Percentiles rank a stretch among this genome's conserved stretches.
phyloP scores from a whole-genome alignment of 805 yeast species.

The Phaffomyces opuntiae region DNA sequence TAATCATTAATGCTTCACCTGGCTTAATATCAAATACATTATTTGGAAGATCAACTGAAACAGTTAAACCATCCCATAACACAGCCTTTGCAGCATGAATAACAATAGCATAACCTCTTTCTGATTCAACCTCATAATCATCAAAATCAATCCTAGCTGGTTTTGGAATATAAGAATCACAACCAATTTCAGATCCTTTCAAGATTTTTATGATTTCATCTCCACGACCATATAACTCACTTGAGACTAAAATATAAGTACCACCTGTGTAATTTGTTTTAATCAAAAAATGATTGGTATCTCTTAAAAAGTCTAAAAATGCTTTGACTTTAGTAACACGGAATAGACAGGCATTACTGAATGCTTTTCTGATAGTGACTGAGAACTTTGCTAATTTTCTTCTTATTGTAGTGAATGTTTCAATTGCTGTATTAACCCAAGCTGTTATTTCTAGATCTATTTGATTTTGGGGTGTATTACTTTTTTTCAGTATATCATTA shows the following conservation, averaged over 20 bases:
- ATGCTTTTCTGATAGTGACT: slow-evolving; percentile 55
- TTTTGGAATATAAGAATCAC: slow-evolving; percentile 32
- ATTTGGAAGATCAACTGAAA: slow-evolving; percentile 41
- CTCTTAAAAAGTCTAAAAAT: slow-evolving; percentile 51
- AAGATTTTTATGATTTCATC: slow-evolving; percentile 38
- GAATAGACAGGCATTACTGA: slow-evolving; percentile 65
- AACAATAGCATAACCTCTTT: slow-evolving; percentile 56
- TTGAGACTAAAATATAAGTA: slow-evolving; percentile 71
- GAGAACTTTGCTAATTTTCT: slow-evolving; percentile 79
- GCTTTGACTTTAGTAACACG: slow-evolving; percentile 44
- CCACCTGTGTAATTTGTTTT: slow-evolving; percentile 72
- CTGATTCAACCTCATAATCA: slow-evolving; percentile 25
- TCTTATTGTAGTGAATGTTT: slow-evolving; percentile 67
- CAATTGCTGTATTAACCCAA: slow-evolving; percentile 51
- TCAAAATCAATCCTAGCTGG: slow-evolving; percentile 14
- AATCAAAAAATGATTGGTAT: slow-evolving; percentile 67
- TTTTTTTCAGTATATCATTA: slow-evolving; percentile 26
- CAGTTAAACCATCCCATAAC: slow-evolving; percentile 83
- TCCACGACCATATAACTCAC: slow-evolving; percentile 32
- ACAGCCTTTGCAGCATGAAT: slow-evolving; percentile 78
- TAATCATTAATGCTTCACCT: slow-evolving; percentile 60
- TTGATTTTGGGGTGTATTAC: slow-evolving; percentile 9
- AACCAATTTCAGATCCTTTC: slow-evolving; percentile 44
- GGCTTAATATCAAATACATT: slow-evolving; percentile 46
- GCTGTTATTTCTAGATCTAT: slow-evolving; percentile 27